Evolutionary conservation across 2,329 filamentous ascomycete species (phyloP), one percentile per base, ranked within the genome.

Genomic region (Colletotrichum coccodes): DNA sequence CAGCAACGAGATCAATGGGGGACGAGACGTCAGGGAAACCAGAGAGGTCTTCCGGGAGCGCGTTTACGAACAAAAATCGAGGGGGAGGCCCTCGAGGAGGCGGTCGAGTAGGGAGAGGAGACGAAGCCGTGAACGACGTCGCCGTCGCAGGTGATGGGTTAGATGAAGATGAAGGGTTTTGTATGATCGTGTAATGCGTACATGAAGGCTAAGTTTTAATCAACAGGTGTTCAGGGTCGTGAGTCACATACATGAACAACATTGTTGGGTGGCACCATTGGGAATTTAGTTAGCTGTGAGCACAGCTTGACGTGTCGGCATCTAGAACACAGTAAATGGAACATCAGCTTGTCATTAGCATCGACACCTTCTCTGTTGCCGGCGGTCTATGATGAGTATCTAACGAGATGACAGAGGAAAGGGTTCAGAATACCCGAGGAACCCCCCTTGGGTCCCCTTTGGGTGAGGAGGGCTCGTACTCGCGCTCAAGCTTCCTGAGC

Each of bases 361-460:
- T 64, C 66, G 56, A 69, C 66, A 69, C 56, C 52, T 63, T 68
- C 34, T 60, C 40, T 68, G 46, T 63, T 63, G 67, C 58, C 44
- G 64, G 53, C 64, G 64, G 64, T 70, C 67, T 68, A 70, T 67
- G 42, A 63, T 59, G 57, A 70, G 64, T 68, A 70, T 70, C 67
- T 70, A 68, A 68, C 64, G 46, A 40, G 53, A 52, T 63, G 49
- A 58, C 44, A 53, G 54, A 50, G 58, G 26, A 34, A 58, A 46
- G 30, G 14, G 42, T 47, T 23, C 42, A 52, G 59, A 59, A 28
- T 18, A 52, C 36, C 26, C 64, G 28, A 42, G 46, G 57, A 21
- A 49, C 32, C 21, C 47, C 54, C 53, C 26, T 28, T 16, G 18
- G 47, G 14, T 40, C 21, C 47, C 54, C 53, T 30, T 28, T 16